Percentiles rank a stretch among this genome's conserved stretches.
Evolutionary conservation across 1,139 yeast genomes (phyloP).

Genomic region (Candida sp.): DNA sequence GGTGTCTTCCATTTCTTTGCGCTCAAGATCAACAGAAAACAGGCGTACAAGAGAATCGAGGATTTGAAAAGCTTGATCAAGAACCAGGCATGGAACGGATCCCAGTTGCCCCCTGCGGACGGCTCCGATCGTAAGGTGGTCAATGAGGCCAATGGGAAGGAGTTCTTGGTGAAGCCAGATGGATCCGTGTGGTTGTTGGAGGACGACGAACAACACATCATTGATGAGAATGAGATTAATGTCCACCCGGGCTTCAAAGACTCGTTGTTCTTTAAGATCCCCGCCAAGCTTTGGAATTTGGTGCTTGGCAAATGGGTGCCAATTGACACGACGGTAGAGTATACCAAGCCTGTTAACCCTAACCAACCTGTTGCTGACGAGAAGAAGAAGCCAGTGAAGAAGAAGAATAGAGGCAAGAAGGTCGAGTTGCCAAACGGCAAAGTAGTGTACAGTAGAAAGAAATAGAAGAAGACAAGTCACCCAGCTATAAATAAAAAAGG

Average conservation of each 20-base stretch:
- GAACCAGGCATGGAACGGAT: constrained; percentile 65
- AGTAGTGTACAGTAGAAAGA: constrained; percentile 51
- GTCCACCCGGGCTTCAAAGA: constrained; percentile 54
- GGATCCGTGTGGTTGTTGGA: constrained; percentile 74
- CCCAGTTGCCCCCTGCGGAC: constrained; percentile 49
- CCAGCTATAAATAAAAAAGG: constrained; percentile 3
- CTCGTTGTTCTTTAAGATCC: constrained; percentile 54
- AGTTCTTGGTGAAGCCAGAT: constrained; percentile 65
- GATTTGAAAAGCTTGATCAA: constrained; percentile 55
- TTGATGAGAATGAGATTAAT: constrained; percentile 40
- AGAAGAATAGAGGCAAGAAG: constrained; percentile 46
- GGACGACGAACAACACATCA: constrained; percentile 40
- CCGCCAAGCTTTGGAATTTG: constrained; percentile 47
- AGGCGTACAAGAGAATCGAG: constrained; percentile 62
- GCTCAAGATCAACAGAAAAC: constrained; percentile 58
- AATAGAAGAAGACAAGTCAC: constrained; percentile 14
- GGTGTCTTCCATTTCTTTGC: constrained; percentile 64
- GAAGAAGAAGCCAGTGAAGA: constrained; percentile 31
- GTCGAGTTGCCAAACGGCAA: constrained; percentile 64
- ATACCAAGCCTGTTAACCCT: constrained; percentile 17
- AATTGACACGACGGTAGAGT: constrained; percentile 28
- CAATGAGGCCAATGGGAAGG: constrained; percentile 50
- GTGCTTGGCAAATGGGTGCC: constrained; percentile 42
- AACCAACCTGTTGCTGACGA: constrained; percentile 14
- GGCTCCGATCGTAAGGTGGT: constrained; percentile 47